Evolutionary conservation across 2,329 filamentous ascomycete genomes (phyloP).

Genomic region (Cladorrhinum sp.): DNA sequence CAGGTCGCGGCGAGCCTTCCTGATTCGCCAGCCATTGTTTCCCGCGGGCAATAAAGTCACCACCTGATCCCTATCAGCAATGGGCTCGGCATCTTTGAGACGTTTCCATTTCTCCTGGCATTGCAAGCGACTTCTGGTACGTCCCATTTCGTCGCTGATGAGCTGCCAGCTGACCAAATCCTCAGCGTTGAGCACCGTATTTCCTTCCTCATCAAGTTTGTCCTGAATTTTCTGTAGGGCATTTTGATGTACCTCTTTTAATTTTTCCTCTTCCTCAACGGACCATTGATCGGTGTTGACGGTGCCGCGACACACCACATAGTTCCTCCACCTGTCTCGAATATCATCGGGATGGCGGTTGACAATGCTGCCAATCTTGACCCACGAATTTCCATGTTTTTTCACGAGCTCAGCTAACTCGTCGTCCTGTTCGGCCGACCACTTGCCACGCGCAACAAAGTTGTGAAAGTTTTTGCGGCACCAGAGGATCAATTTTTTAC

Average conservation of each 20-base stretch:
- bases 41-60: constrained; percentile 24
- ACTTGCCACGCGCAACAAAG: constrained; percentile 57
- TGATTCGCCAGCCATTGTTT: constrained; percentile 39
- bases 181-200: constrained; percentile 43
- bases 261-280: constrained; percentile 54
- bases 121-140: constrained; percentile 62
- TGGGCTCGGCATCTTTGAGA: constrained; percentile 35
- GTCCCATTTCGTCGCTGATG: constrained; percentile 61
- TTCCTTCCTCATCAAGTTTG: constrained; percentile 32
- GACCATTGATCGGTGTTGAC: constrained; percentile 57
- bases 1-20: constrained; percentile 43
- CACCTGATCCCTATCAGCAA: constrained; percentile 18
- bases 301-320: constrained; percentile 56
- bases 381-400: constrained; percentile 57
- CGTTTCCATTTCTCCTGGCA: constrained; percentile 66
- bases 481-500: constrained; percentile 53
- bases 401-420: constrained; percentile 48
- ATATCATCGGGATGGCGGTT: constrained; percentile 64
- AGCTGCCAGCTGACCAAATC: constrained; percentile 62
- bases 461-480: constrained; percentile 65
- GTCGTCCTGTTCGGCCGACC: constrained; percentile 58
- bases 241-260: constrained; percentile 52
- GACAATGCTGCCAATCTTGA: constrained; percentile 57
- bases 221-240: constrained; percentile 49
- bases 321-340: constrained; percentile 68